Evolutionary conservation across 306 rosid genomes (phyloP), one percentile per base, ranked within the genome.

Genomic region (Corylus americana): DNA sequence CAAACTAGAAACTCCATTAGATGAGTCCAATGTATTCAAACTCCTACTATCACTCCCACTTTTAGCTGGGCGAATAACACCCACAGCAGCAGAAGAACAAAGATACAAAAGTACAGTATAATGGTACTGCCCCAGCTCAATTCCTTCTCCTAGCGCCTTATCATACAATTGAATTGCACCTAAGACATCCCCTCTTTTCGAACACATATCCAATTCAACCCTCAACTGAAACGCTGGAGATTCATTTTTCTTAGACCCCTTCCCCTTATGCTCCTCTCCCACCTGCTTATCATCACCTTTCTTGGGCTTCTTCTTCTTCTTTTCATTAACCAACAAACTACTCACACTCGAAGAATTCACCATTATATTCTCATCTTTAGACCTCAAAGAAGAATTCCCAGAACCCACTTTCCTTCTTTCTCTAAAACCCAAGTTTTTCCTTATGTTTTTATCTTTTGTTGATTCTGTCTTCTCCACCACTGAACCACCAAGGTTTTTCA

Each of bases 51-150:
- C 86, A 25, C 63, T 81, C 77, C 98, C 98, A 79, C 97, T 95
- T 85, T 92, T 95, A 1, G 97, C 97, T 1, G 98, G 97, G 49
- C 47, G 87, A 83, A 95, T 86, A 79, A 87, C 91, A 79, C 98
- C 98, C 75, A 87, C 83, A 64, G 98, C 95, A 0, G 97, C 95
- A 75, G 98, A 92, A 80, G 98, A 92, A 81, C 97, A 94, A 67
- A 94, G 90, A 85, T 94, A 92, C 79, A 94, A 68, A 7, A 94
- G 73, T 2, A 94, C 97, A 2, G 93, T 90, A 83, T 90, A 95
- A 80, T 92, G 97, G 75, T 92, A 92, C 75, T 90, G 97, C 44
- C 74, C 85, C 77, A 95, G 50, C 77, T 74, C 77, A 55, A 88
- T 73, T 9, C 88, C 96, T 48, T 89, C 87, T 6, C 58, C 82